Conservation (phyloP, 163 green algal species). For the Chlorella variabilis region DNA sequence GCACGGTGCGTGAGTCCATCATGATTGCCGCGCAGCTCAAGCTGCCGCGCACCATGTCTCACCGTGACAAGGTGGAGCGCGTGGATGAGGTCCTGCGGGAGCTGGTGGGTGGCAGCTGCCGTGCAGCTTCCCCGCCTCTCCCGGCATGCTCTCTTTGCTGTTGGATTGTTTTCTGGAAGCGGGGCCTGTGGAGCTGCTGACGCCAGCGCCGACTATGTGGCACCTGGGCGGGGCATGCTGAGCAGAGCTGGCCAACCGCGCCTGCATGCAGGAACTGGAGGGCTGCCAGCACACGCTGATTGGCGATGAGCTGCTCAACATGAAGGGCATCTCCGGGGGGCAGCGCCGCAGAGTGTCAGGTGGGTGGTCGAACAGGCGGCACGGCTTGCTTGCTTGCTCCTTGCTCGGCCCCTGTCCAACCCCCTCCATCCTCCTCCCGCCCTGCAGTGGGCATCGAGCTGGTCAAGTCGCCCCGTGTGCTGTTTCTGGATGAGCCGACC, state of each 20-base stretch:
- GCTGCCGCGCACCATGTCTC: constrained; percentile 62
- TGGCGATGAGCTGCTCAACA: constrained; percentile 59
- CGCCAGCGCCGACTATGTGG: too few relatives aligned
- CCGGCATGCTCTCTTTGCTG: background rate
- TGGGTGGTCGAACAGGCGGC: background rate
- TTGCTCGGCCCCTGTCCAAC: background rate
- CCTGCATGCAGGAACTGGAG: constrained; percentile 59
- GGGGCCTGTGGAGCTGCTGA: background rate
- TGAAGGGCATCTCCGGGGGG: constrained; percentile 78
- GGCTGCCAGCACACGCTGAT: constrained; percentile 69
- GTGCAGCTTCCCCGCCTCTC: background rate
- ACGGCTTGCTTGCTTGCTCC: too few relatives aligned
- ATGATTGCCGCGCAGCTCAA: constrained; percentile 69
- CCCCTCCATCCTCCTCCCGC: background rate
- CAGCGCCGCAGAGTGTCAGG: constrained; percentile 66
- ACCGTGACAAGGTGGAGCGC: constrained; percentile 49
- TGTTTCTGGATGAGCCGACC: constrained; percentile 81
- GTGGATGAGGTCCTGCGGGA: constrained; percentile 72
- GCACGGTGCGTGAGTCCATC: constrained; percentile 73
- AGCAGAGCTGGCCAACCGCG: too few relatives aligned
- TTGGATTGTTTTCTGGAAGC: too few relatives aligned
- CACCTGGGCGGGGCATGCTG: too few relatives aligned
- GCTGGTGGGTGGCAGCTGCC: constrained; percentile 53
- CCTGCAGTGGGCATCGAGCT: constrained; percentile 71
- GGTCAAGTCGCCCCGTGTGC: constrained; percentile 63